These are phyloP conservation scores for Leccinum disarticulatum DNA, from an alignment of 768 basidiomycete species.

Conservation along the genomic window DNA sequence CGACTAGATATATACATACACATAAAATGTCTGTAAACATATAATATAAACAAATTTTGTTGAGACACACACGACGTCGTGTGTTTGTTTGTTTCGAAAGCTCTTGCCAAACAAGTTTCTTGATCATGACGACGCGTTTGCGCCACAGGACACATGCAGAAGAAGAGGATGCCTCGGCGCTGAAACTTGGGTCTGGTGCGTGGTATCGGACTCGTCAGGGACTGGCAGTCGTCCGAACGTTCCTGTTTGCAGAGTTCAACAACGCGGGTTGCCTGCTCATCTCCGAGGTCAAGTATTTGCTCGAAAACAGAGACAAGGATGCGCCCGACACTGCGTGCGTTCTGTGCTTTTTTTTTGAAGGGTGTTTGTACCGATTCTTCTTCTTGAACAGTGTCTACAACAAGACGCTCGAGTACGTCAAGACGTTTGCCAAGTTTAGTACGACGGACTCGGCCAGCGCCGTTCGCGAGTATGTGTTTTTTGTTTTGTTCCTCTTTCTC, in stretches of 20 bases:
- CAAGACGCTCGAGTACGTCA: constrained; percentile 90
- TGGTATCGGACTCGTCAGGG: not conserved
- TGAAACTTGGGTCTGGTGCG: constrained; percentile 77
- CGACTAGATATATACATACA: constrained; percentile 33
- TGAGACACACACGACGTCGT: not conserved
- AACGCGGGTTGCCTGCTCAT: constrained; percentile 89
- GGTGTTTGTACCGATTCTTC: not conserved
- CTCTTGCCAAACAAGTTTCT: constrained; percentile 41
- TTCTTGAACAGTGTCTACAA: constrained; percentile 75
- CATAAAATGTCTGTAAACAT: constrained; percentile 38
- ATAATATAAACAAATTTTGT: constrained; percentile 28
- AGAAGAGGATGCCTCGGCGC: constrained; percentile 82
- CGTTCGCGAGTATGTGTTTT: constrained; percentile 77
- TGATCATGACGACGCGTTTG: constrained; percentile 55
- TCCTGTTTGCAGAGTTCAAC: constrained; percentile 66
- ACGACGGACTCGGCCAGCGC: constrained; percentile 81
- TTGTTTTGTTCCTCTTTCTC: not conserved
- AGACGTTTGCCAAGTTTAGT: constrained; percentile 87
- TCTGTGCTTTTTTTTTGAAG: not conserved
- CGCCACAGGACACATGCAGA: constrained; percentile 66
- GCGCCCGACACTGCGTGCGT: constrained; percentile 83
- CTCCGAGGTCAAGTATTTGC: constrained; percentile 87
- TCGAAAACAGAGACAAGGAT: constrained; percentile 85
- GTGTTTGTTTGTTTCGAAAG: constrained; percentile 29
- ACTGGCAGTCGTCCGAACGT: not conserved